phyloP scores from a whole-genome alignment of 305 asterid genomes.

The Stenogyne calaminthoides region DNA sequence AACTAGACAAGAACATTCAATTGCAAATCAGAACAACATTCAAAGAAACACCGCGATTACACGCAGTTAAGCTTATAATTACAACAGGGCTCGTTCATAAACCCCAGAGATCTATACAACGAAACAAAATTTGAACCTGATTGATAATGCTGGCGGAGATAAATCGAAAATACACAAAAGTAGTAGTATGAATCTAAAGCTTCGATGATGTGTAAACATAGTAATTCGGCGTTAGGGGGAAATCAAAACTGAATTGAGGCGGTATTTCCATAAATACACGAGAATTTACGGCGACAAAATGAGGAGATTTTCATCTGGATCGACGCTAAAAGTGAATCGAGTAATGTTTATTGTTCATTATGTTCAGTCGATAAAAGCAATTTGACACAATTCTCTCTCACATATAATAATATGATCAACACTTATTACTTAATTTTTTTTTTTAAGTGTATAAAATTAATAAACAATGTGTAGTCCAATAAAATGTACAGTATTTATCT shows the following conservation, averaged over 20 bases:
- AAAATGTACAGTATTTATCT: no score
- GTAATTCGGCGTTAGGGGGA: slow-evolving; percentile 11
- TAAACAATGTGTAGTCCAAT: no score
- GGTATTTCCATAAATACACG: neutral
- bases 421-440: no score
- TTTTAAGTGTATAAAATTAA: no score
- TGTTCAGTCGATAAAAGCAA: no score
- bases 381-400: no score
- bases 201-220: slow-evolving; percentile 26
- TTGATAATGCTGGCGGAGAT: slow-evolving; percentile 41
- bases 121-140: slow-evolving; percentile 35
- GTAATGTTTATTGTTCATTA: no score
- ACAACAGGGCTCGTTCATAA: neutral
- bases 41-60: neutral
- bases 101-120: neutral
- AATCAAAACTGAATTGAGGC: slow-evolving; percentile 13
- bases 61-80: neutral
- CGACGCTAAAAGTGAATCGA: neutral
- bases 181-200: slow-evolving; percentile 23
- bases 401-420: no score
- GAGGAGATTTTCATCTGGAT: slow-evolving; percentile 21
- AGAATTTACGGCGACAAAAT: slow-evolving; percentile 11
- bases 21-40: neutral
- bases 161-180: slow-evolving; percentile 29
- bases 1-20: no score